Conservation (phyloP, 2,329 filamentous ascomycete species). For the Emydomyces testavorans region DNA sequence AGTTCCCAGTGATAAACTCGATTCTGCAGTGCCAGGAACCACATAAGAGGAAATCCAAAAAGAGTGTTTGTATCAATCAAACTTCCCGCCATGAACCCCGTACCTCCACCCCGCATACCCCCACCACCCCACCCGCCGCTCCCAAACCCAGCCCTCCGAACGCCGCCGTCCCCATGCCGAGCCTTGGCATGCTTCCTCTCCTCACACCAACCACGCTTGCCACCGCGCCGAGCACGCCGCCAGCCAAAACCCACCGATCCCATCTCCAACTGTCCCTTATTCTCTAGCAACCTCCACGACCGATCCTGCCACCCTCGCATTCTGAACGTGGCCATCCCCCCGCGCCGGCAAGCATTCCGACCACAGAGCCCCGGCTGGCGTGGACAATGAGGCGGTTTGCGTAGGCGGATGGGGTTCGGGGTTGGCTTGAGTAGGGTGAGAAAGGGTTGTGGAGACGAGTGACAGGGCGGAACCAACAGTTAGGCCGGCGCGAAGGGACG, state of each 20-base stretch:
- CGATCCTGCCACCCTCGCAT: constrained; percentile 14
- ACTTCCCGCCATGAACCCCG: constrained; percentile 9
- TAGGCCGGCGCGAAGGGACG: constrained; percentile 11
- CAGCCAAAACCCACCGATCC: constrained; percentile 7
- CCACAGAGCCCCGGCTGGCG: constrained; percentile 10
- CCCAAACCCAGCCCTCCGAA: constrained; percentile 12
- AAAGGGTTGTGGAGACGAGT: constrained; percentile 6
- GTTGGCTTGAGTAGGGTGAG: constrained; percentile 8
- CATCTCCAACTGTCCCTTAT: constrained; percentile 7
- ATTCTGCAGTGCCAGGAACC: too few species aligned
- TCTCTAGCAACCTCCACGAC: constrained; percentile 11
- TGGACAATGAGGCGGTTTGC: constrained; percentile 8
- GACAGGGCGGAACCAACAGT: constrained; percentile 8
- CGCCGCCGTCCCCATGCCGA: not conserved
- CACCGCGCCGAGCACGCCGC: constrained; percentile 9
- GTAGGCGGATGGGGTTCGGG: constrained; percentile 6
- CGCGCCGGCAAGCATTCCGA: constrained; percentile 5
- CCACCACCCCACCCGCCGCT: constrained; percentile 8
- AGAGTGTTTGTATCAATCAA: not conserved
- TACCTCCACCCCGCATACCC: constrained; percentile 12
- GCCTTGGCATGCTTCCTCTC: constrained; percentile 9
- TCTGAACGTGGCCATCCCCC: constrained; percentile 1
- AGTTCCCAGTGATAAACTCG: too few species aligned
- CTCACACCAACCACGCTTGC: constrained; percentile 2
- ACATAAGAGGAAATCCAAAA: too few species aligned